Percentiles rank a stretch among this genome's conserved stretches.
Evolutionary conservation across 805 yeast species (phyloP).

Genomic region (Saccharomycopsis schoenii): DNA sequence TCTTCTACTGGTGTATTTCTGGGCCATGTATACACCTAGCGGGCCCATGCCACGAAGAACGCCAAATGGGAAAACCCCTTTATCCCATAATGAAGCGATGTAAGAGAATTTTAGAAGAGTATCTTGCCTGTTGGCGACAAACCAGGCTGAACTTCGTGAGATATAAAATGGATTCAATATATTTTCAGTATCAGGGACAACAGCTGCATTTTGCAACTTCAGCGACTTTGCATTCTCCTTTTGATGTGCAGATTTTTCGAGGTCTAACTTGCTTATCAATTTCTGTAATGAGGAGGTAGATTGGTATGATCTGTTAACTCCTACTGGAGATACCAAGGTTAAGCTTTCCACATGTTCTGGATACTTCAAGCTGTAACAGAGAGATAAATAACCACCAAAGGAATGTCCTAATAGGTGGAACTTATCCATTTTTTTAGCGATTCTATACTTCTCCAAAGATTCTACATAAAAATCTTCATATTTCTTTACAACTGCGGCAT

Average conservation of each 20-base stretch:
- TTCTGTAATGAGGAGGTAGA: slow-evolving; percentile 21
- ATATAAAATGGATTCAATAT: slow-evolving; percentile 20
- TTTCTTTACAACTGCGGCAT: slow-evolving; percentile 27
- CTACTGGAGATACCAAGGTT: slow-evolving; percentile 65
- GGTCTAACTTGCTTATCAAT: slow-evolving; percentile 6
- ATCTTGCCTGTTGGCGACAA: not conserved
- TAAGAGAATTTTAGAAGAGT: slow-evolving; percentile 23
- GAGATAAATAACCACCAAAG: slow-evolving; percentile 66
- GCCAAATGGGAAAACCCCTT: slow-evolving; percentile 23
- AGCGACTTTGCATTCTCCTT: not conserved
- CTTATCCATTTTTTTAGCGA: slow-evolving; percentile 34
- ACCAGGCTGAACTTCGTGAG: not conserved
- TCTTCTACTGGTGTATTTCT: slow-evolving; percentile 24
- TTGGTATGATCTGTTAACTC: slow-evolving; percentile 53
- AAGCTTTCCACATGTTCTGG: slow-evolving; percentile 46
- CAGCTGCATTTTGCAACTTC: not conserved
- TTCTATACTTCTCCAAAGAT: slow-evolving; percentile 60
- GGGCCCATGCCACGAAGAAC: slow-evolving; percentile 25
- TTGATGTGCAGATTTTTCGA: not conserved
- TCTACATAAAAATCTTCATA: slow-evolving; percentile 49
- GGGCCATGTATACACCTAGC: slow-evolving; percentile 25
- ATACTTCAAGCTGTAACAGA: slow-evolving; percentile 49
- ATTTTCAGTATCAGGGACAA: slow-evolving; percentile 27
- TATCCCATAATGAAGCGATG: slow-evolving; percentile 30
- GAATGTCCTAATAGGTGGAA: slow-evolving; percentile 70